Evolutionary conservation across 148 eudicot genomes (phyloP).

Genomic region (Cornus suecica): DNA sequence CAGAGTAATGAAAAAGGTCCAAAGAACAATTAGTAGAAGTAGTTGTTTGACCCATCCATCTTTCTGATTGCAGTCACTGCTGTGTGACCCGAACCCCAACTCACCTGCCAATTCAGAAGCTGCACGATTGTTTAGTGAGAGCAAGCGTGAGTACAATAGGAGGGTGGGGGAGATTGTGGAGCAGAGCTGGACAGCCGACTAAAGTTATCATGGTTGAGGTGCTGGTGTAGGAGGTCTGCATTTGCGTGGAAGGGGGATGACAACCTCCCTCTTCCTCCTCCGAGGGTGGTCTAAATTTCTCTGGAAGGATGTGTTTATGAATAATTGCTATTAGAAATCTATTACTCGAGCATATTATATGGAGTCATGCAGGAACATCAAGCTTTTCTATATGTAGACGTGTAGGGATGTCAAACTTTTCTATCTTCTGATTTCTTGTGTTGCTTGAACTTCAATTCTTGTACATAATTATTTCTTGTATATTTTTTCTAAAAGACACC

Average conservation of each 20-base stretch:
- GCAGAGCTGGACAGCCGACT: conserved; percentile 15
- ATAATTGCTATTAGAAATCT: background rate
- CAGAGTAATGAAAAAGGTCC: no score
- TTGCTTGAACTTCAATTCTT: no score
- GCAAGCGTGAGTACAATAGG: conserved; percentile 11
- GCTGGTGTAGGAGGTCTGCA: background rate
- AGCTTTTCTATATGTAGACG: no score
- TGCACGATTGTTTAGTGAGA: conserved; percentile 7
- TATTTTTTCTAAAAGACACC: background rate
- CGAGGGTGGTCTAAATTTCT: background rate
- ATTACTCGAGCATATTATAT: background rate
- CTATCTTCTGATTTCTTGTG: background rate
- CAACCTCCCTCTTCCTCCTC: background rate
- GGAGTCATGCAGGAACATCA: no score
- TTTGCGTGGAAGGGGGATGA: background rate
- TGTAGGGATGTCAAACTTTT: background rate
- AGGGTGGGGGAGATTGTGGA: conserved; percentile 6
- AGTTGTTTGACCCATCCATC: background rate
- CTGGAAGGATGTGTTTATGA: background rate
- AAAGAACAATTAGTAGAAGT: no score
- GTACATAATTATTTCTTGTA: no score
- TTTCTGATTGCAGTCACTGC: conserved; percentile 11
- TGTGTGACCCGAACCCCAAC: conserved; percentile 8
- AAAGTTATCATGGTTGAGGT: background rate
- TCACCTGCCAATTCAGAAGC: conserved; percentile 16